phyloP scores from a whole-genome alignment of 495 filamentous ascomycete genomes.

The Penicillium arizonense region DNA sequence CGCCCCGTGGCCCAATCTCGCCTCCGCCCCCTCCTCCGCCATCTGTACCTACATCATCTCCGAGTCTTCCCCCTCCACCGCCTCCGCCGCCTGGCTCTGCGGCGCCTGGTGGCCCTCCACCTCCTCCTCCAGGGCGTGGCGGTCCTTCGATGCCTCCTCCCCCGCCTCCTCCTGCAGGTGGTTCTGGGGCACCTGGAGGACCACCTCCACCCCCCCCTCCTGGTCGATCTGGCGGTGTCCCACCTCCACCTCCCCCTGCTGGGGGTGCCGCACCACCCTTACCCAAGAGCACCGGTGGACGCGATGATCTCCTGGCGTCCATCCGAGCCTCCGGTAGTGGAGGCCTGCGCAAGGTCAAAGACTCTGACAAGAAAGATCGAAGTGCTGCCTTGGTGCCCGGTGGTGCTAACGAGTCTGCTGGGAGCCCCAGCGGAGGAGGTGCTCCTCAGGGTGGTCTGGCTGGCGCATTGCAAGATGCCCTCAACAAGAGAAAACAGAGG shows the following conservation, averaged over 20 bases:
- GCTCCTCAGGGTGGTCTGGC: constrained; percentile 68
- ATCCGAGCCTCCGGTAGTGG: constrained; percentile 76
- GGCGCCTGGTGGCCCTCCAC: constrained; percentile 17
- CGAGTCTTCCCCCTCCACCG: constrained; percentile 20
- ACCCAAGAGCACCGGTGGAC: constrained; percentile 49
- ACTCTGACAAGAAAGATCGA: constrained; percentile 73
- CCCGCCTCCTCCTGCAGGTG: constrained; percentile 28
- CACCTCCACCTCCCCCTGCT: constrained; percentile 69
- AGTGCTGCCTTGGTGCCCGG: constrained; percentile 70
- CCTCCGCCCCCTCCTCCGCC: constrained; percentile 31
- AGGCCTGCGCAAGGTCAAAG: constrained; percentile 77
- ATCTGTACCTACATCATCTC: constrained; percentile 3
- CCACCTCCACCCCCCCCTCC: constrained; percentile 49
- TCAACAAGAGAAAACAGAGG: constrained; percentile 81
- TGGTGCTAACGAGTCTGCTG: constrained; percentile 49
- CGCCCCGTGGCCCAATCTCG: constrained; percentile 21
- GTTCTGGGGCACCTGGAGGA: constrained; percentile 42
- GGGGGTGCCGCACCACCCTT: constrained; percentile 61
- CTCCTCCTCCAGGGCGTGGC: constrained; percentile 25
- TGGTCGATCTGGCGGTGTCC: constrained; percentile 41
- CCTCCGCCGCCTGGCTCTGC: constrained; percentile 30
- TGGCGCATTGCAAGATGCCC: constrained; percentile 73
- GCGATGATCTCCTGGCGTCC: constrained; percentile 71
- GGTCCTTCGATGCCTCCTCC: constrained; percentile 51
- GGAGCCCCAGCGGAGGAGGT: constrained; percentile 46